These are phyloP conservation scores for Coccomyxa subellipsoidea DNA, from an alignment of 163 green algal genomes.

Conservation along the genomic window DNA sequence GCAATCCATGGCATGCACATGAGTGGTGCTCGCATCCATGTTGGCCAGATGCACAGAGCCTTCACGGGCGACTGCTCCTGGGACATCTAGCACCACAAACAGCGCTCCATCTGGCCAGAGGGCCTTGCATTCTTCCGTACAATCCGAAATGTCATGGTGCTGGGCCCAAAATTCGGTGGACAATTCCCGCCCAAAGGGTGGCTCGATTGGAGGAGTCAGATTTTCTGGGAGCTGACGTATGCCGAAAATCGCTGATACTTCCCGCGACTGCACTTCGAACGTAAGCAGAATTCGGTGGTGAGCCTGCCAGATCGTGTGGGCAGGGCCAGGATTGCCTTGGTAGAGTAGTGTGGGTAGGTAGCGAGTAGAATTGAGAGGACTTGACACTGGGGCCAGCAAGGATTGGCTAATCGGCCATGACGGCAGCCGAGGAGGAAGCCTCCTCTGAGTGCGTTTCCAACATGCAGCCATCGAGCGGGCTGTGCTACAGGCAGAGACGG, in stretches of 20 bases:
- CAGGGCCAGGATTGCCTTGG: background rate
- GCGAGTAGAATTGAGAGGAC: background rate
- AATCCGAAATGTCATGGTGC: background rate
- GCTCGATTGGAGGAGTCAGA: too few species aligned
- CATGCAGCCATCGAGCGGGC: background rate
- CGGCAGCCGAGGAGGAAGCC: background rate
- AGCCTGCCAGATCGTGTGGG: background rate
- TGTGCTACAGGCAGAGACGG: background rate
- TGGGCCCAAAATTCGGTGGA: background rate
- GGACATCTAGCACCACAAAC: too few species aligned
- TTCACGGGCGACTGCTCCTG: too few species aligned
- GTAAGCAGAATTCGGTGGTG: background rate
- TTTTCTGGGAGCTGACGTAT: background rate
- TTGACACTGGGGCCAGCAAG: background rate
- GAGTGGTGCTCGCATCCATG: too few species aligned
- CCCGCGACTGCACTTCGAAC: too few species aligned
- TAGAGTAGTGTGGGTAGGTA: background rate
- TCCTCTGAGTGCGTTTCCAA: background rate
- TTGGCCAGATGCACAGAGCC: too few species aligned
- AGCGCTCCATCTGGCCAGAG: too few species aligned
- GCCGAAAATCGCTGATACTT: background rate
- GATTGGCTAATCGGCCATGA: background rate
- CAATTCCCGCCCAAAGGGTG: too few species aligned
- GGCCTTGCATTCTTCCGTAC: too few species aligned
- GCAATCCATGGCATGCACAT: too few species aligned